phyloP scores from a whole-genome alignment of 306 rosid genomes.

The Hippophae tibetana region DNA sequence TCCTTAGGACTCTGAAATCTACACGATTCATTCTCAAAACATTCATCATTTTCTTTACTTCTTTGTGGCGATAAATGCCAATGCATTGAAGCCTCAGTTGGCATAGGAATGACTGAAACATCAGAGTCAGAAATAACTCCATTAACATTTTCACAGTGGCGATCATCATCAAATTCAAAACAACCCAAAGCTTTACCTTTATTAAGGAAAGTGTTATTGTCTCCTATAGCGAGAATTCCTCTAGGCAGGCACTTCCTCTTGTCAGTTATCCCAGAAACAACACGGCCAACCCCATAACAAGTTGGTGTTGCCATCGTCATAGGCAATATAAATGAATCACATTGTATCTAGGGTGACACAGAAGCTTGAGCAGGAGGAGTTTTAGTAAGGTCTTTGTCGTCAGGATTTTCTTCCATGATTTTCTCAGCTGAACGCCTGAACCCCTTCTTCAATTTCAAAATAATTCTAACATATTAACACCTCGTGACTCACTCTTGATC shows the following conservation, averaged over 20 bases:
- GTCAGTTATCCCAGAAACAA: slow-evolving; percentile 68
- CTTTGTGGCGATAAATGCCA: slow-evolving; percentile 71
- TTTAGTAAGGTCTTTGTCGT: slow-evolving; percentile 21
- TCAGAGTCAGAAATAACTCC: slow-evolving; percentile 16
- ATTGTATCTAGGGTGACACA: slow-evolving; percentile 74
- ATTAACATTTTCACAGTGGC: neutral
- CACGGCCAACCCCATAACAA: slow-evolving; percentile 74
- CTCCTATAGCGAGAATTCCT: slow-evolving; percentile 63
- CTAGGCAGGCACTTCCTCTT: slow-evolving; percentile 82
- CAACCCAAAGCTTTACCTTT: slow-evolving; percentile 26
- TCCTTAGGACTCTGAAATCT: slow-evolving; percentile 20
- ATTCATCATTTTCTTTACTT: slow-evolving; percentile 26
- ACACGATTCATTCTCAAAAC: slow-evolving; percentile 22
- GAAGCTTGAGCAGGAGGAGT: slow-evolving; percentile 71
- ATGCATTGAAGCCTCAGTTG: slow-evolving; percentile 65
- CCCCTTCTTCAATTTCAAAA: too few species aligned
- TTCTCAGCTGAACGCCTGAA: slow-evolving; percentile 4
- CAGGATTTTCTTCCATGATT: slow-evolving; percentile 27
- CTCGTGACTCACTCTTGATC: too few species aligned
- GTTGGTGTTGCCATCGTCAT: slow-evolving; percentile 33
- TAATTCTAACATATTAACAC: too few species aligned
- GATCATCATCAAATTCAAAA: slow-evolving; percentile 21
- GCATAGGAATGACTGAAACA: slow-evolving; percentile 49
- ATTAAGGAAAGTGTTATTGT: slow-evolving; percentile 27
- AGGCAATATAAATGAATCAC: slow-evolving; percentile 41